phyloP scores from a whole-genome alignment of 768 basidiomycete species.

The Boletus reticulatus region DNA sequence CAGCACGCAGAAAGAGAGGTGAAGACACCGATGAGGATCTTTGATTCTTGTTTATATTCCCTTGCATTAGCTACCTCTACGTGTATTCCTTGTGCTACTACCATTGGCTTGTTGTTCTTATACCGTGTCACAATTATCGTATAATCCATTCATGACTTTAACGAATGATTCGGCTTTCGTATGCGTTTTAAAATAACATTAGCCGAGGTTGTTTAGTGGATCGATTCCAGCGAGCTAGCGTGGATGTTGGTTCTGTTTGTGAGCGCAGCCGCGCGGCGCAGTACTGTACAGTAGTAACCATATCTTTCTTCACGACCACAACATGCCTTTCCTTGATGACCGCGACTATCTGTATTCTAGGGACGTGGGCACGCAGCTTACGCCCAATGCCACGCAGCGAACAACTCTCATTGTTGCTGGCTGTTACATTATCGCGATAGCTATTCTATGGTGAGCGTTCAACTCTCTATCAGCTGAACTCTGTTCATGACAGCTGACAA shows the following conservation, averaged over 20 bases:
- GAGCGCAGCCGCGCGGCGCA: background rate
- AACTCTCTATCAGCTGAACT: background rate
- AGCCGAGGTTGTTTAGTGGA: too few relatives aligned
- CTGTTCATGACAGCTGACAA: conserved; percentile 1
- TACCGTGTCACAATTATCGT: conserved; percentile 20
- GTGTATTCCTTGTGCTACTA: conserved; percentile 15
- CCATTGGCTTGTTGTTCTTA: conserved; percentile 13
- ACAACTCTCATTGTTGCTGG: conserved; percentile 80
- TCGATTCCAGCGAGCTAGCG: too few relatives aligned
- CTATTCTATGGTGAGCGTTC: conserved; percentile 67
- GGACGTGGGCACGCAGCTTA: conserved; percentile 37
- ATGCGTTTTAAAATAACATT: too few relatives aligned
- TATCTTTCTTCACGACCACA: conserved; percentile 20
- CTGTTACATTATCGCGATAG: conserved; percentile 70
- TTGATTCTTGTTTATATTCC: conserved; percentile 24
- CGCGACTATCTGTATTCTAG: conserved; percentile 21
- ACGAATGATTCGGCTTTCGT: background rate
- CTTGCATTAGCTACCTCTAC: conserved; percentile 2
- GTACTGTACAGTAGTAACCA: conserved; percentile 2
- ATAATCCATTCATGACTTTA: conserved; percentile 11
- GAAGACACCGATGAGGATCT: conserved; percentile 63
- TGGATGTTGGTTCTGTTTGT: too few relatives aligned
- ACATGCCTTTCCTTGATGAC: conserved; percentile 30
- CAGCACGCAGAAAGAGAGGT: conserved; percentile 85
- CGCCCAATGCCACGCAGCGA: conserved; percentile 70